Percentiles rank a stretch among this genome's conserved stretches.
These are phyloP conservation scores for sorghum (Sorghum bicolor) DNA, from an alignment of 176 grass and related monocot genomes.

Conservation along the genomic window Sorghum_bicolor_NCBIv3 NC_012875.2:1611001-1611500, in stretches of 20 bases:
- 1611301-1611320: not conserved
- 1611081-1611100: constrained; percentile 83
- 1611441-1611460: not conserved
- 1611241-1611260: no score
- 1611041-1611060: constrained; percentile 33
- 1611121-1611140: constrained; percentile 53
- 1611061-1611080: constrained; percentile 68
- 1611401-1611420: no score
- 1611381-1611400: not conserved
- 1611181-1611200: constrained; percentile 44
- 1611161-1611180: constrained; percentile 48
- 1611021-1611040: not conserved
- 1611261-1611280: not conserved
- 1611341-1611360: not conserved
- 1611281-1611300: not conserved
- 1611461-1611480: not conserved
- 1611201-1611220: constrained; percentile 51
- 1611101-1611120: constrained; percentile 62
- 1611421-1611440: not conserved
- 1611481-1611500: not conserved
- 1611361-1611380: no score
- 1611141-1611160: constrained; percentile 58
- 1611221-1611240: no score
- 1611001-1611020: not conserved
- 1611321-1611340: not conserved